Evolutionary conservation across 345 rosid species (phyloP), one percentile per base, ranked within the genome.

Genomic region (Clausena lansium): DNA sequence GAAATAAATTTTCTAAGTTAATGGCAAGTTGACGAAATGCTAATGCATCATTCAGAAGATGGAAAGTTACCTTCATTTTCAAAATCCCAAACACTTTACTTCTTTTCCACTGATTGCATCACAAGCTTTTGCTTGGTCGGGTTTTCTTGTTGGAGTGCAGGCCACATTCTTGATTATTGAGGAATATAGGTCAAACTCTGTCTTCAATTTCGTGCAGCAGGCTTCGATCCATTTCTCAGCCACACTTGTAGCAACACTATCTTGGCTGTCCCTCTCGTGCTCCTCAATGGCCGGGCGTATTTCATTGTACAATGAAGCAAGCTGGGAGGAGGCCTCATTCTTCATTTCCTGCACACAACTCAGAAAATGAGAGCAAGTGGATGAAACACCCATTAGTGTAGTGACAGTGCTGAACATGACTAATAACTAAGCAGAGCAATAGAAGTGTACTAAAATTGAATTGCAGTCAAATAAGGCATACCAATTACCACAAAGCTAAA

Each of bases 171-270:
- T 94, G 22, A 90, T 87, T 67, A 96, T 81, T 13, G 91, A 84
- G 62, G 92, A 90, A 83, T 94, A 84, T 27, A 96, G 92, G 85
- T 94, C 91, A 70, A 96, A 96, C 88, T 96, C 98, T 9, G 93
- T 89, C 87, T 90, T 96, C 76, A 94, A 82, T 75, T 92, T 92
- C 45, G 70, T 8, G 80, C 98, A 94, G 88, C 93, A 84, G 38
- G 93, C 98, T 85, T 90, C 88, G 35, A 96, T 94, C 99, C 99
- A 96, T 80, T 92, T 94, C 89, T 96, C 99, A 2, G 97, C 99
- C 64, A 96, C 95, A 57, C 94, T 89, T 41, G 99, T 94, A 4
- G 99, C 92, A 39, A 92, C 94, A 76, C 88, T 87, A 77, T 94
- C 99, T 82, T 96, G 98, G 86, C 80, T 96, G 78, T 96, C 99